Conservation (phyloP, 129 eudicot species). For the Arctium minus region DNA sequence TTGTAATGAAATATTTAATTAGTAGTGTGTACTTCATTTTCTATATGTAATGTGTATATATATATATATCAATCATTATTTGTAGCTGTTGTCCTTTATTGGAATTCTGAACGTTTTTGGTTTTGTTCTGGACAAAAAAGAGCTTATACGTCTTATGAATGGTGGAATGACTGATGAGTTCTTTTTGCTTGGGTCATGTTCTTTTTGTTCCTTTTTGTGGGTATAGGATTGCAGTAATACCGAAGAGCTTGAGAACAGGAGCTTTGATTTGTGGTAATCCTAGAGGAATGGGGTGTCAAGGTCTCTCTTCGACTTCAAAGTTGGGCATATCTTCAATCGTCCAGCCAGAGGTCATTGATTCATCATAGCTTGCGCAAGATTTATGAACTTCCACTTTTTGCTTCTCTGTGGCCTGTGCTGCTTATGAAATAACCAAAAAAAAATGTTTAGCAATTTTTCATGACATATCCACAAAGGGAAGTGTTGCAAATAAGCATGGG, state of each 20-base stretch:
- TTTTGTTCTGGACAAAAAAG: neutral
- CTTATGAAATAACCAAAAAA: neutral
- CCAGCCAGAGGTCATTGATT: constrained; percentile 12
- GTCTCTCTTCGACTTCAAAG: constrained; percentile 18
- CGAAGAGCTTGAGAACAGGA: constrained; percentile 14
- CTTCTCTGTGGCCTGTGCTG: neutral
- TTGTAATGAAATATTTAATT: neutral
- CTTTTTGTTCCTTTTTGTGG: neutral
- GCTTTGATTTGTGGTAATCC: constrained; percentile 21
- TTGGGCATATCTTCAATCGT: neutral
- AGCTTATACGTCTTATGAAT: neutral
- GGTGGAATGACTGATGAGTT: neutral
- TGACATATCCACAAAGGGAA: neutral
- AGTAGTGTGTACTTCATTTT: neutral
- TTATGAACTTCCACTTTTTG: neutral
- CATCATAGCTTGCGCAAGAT: neutral
- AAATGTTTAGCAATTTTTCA: neutral
- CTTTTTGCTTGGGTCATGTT: neutral
- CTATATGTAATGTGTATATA: too few relatives aligned
- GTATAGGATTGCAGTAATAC: constrained; percentile 29
- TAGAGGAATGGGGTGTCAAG: constrained; percentile 24
- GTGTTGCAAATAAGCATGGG: neutral
- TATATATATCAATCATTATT: too few relatives aligned
- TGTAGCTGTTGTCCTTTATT: too few relatives aligned
- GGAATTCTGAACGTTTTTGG: constrained; percentile 5